These are phyloP conservation scores for Boletus insuetus DNA, from an alignment of 768 basidiomycete genomes.

Conservation along the genomic window DNA sequence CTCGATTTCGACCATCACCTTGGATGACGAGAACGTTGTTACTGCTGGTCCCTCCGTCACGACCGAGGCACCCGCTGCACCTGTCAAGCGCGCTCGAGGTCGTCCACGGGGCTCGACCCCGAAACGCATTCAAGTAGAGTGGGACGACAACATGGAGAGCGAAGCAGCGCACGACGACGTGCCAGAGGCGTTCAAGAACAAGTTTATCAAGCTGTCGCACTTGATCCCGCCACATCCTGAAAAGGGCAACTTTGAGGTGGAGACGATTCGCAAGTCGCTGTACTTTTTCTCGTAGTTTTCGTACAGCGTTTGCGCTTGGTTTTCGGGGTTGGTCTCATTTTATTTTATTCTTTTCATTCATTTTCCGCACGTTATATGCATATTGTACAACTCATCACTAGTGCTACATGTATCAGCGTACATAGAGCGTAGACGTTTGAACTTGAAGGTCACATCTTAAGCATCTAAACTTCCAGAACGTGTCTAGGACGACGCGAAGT, in stretches of 20 bases:
- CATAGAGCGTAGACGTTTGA: conserved; percentile 9
- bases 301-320: no score
- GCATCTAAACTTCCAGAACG: no score
- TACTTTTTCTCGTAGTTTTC: conserved; percentile 88
- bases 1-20: conserved; percentile 27
- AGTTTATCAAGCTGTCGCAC: conserved; percentile 73
- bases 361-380: neutral
- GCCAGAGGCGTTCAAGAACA: conserved; percentile 37
- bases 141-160: neutral
- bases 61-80: neutral
- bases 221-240: conserved; percentile 78
- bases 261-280: conserved; percentile 70
- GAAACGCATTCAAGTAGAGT: conserved; percentile 14
- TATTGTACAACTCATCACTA: conserved; percentile 14
- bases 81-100: conserved; percentile 15
- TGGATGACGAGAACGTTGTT: neutral
- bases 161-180: conserved; percentile 15
- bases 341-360: neutral
- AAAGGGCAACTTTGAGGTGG: conserved; percentile 85
- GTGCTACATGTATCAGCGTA: conserved; percentile 9
- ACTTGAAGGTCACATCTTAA: neutral
- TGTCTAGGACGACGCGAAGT: conserved; percentile 3
- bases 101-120: conserved; percentile 21
- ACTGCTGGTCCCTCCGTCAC: neutral
- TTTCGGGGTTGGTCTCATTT: no score